phyloP scores from a whole-genome alignment of 2,329 filamentous ascomycete species.

The Pseudogymnoascus sp. region DNA sequence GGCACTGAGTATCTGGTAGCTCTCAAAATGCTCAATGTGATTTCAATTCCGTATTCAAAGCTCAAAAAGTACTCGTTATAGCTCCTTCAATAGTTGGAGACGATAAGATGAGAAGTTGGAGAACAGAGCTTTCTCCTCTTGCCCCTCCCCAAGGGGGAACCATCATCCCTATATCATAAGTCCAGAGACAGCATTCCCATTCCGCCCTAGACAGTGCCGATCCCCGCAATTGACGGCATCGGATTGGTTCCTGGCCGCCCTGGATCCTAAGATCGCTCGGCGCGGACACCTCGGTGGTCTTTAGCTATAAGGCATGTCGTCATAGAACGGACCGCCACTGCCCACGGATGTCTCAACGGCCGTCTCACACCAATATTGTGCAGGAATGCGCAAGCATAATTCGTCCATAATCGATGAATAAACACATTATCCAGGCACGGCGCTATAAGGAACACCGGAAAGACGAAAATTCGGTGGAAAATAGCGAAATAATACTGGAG shows the following conservation, averaged over 20 bases:
- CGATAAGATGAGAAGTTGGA: neutral
- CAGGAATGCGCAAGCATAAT: neutral
- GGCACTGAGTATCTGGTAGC: neutral
- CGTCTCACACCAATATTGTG: neutral
- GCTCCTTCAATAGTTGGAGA: neutral
- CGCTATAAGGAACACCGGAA: neutral
- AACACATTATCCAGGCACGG: neutral
- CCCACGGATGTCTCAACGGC: slow-evolving; percentile 2
- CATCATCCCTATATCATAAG: slow-evolving; percentile 7
- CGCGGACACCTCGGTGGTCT: neutral
- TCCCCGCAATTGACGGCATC: neutral
- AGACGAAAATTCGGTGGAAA: neutral
- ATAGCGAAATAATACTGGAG: slow-evolving; percentile 5
- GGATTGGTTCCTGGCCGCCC: slow-evolving; percentile 1
- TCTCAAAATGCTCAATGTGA: neutral
- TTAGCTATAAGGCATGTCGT: slow-evolving; percentile 2
- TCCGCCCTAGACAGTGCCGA: neutral
- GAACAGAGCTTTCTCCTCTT: neutral
- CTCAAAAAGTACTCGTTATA: neutral
- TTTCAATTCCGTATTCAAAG: neutral
- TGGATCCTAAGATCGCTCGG: neutral
- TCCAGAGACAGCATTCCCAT: slow-evolving; percentile 1
- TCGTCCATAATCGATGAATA: slow-evolving; percentile 7
- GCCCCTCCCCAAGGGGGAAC: neutral
- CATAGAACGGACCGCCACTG: slow-evolving; percentile 1